Evolutionary conservation across 108 stramenopile genomes (phyloP).

Genomic region (Parietichytrium sp.): DNA sequence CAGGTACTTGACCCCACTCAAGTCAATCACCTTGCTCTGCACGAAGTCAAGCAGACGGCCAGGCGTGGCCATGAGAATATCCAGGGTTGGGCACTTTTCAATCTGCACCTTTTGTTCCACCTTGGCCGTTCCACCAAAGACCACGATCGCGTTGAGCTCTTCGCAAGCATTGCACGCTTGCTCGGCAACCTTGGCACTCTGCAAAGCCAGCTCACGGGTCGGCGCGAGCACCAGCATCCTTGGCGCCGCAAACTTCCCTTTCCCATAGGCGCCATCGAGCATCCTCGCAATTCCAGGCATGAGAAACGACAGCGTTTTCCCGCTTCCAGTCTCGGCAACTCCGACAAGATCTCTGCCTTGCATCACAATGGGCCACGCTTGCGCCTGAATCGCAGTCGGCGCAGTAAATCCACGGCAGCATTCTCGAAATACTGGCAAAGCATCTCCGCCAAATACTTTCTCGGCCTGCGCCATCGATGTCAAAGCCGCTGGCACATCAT

Average conservation of each 20-base stretch:
- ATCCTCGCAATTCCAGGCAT: conserved; percentile 82
- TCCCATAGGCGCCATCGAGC: conserved; percentile 47
- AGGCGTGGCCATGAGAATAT: conserved; percentile 92
- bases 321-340: conserved; percentile 94
- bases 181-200: conserved; percentile 82
- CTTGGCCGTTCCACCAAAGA: conserved; percentile 96
- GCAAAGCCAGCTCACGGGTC: conserved; percentile 97
- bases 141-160: conserved; percentile 71
- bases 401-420: conserved; percentile 70
- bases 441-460: conserved; percentile 65
- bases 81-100: conserved; percentile 64
- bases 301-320: conserved; percentile 92
- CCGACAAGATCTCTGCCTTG: conserved; percentile 78
- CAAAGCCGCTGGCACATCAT: not conserved
- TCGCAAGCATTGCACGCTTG: conserved; percentile 76
- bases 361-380: conserved; percentile 83
- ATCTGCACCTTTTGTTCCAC: conserved; percentile 73
- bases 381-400: conserved; percentile 93
- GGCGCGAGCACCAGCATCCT: conserved; percentile 92
- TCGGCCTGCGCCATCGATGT: conserved; percentile 54
- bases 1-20: conserved; percentile 72
- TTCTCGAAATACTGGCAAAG: conserved; percentile 55
- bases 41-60: conserved; percentile 91
- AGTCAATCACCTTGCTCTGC: conserved; percentile 75
- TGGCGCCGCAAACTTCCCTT: conserved; percentile 57